phyloP scores from a whole-genome alignment of 805 yeast species.

The Osmozyma mogii region DNA sequence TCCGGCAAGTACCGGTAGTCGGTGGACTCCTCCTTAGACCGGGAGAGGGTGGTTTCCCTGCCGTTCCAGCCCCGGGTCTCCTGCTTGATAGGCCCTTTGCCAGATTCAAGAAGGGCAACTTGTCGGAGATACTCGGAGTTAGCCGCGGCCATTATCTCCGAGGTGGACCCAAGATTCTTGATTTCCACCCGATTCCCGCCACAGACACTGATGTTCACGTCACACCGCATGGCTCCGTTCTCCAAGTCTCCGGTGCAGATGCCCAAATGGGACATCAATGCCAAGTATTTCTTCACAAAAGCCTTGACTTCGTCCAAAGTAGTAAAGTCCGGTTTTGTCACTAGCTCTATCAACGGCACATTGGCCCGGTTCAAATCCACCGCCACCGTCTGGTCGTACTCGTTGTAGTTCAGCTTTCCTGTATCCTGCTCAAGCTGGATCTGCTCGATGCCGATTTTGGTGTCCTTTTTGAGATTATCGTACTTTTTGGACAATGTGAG shows the following conservation, averaged over 20 bases:
- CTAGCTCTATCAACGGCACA: constrained; percentile 82
- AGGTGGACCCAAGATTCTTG: constrained; percentile 79
- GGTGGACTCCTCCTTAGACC: constrained; percentile 72
- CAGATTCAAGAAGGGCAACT: constrained; percentile 34
- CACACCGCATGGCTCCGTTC: constrained; percentile 91
- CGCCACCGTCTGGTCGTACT: constrained; percentile 28
- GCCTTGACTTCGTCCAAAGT: constrained; percentile 60
- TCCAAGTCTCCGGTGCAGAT: constrained; percentile 89
- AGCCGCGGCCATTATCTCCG: constrained; percentile 73
- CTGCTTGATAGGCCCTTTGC: constrained; percentile 17
- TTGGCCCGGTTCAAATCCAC: constrained; percentile 82
- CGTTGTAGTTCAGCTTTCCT: constrained; percentile 62
- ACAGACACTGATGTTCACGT: constrained; percentile 82
- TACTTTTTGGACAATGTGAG: constrained; percentile 39
- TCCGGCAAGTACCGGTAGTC: constrained; percentile 96
- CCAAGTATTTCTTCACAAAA: constrained; percentile 76
- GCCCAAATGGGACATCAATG: constrained; percentile 55
- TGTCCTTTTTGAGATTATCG: constrained; percentile 44
- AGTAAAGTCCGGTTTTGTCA: constrained; percentile 81
- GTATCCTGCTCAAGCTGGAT: constrained; percentile 94
- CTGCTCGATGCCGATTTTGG: constrained; percentile 58
- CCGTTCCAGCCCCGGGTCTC: constrained; percentile 97
- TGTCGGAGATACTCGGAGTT: constrained; percentile 71
- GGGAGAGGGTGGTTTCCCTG: constrained; percentile 49
- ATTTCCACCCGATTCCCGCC: constrained; percentile 74